phyloP scores from a whole-genome alignment of 495 filamentous ascomycete species.

The Aspergillus steynii region DNA sequence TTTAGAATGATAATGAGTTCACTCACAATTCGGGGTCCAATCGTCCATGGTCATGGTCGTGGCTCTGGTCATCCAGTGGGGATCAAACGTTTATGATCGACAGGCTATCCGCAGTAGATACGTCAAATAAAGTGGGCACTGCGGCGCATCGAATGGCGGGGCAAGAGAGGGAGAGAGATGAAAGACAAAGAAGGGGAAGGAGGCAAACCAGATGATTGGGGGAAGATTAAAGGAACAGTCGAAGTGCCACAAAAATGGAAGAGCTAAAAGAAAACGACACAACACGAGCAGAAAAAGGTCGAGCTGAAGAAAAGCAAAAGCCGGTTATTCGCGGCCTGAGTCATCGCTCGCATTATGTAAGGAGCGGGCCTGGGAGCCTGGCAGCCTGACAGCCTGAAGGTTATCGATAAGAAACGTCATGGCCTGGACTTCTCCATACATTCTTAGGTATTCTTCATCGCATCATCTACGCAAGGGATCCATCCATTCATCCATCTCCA shows the following conservation, averaged over 20 bases:
- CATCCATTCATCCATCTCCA: neutral
- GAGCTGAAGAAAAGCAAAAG: neutral
- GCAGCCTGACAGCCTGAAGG: neutral
- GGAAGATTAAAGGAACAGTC: neutral
- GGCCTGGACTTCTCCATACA: too few relatives aligned
- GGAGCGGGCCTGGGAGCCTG: too few relatives aligned
- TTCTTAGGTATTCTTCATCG: neutral
- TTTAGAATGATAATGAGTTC: constrained; percentile 1
- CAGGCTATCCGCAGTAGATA: neutral
- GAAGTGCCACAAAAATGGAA: neutral
- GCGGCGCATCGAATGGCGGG: neutral
- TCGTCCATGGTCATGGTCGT: constrained; percentile 20
- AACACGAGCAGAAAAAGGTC: neutral
- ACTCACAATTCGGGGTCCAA: constrained; percentile 40
- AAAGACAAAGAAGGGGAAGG: neutral
- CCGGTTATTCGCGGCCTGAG: constrained; percentile 18
- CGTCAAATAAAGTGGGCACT: neutral
- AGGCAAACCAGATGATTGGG: neutral
- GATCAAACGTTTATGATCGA: constrained; percentile 12
- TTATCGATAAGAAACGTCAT: neutral
- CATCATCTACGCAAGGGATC: neutral
- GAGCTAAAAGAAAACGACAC: neutral
- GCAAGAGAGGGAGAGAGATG: neutral
- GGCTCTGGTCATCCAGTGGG: neutral
- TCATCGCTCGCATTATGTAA: constrained; percentile 7